Base-by-base conservation (phyloP, 164 flowering plant species). In the Tinospora cordifolia region DNA sequence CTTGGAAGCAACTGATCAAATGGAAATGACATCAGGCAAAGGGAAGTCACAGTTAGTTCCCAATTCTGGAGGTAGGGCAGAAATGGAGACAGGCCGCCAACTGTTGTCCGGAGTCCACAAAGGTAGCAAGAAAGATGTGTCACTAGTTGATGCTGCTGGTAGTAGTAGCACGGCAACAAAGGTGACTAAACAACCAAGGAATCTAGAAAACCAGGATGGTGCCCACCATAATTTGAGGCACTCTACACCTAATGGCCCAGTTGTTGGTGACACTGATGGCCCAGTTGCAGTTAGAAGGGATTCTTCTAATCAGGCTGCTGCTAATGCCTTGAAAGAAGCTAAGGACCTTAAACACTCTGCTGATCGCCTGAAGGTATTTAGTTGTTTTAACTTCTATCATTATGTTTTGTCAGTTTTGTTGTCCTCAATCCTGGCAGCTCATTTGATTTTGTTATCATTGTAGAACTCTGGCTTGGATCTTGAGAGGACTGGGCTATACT, bases 261-360 rank as follows among this genome's bases (percentile, higher is more conserved):
- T 70, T 71, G 71, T 66, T 54, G 80, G 78, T 74, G 90, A 86
- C 74, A 66, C 66, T 74, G 90, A 83, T 62, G 85, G 85, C 80
- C 88, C 86, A 39, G 86, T 89, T 83, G 87, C 93, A 39, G 71
- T 71, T 63, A 79, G 87, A 78, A 90, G 83, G 83, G 97, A 92
- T 71, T 74, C 82, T 14, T 41, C 69, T 22, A 81, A 76, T 79
- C 91, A 86, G 71, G 84, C 92, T 76, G 96, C 93, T 73, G 77
- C 69, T 9, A 87, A 71, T 76, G 95, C 88, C 66, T 9, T 95
- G 70, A 95, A 88, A 83, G 99, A 95, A 76, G 98, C 97, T 25
- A 90, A 77, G 79, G 85, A 84, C 79, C 81, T 95, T 21, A 95
- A 95, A 75, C 98, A 91, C 80, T 38, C 81, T 69, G 99, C 99